phyloP scores from a whole-genome alignment of 225 moss, liverwort and hornwort species.

The Takakia lepidozioides region DNA sequence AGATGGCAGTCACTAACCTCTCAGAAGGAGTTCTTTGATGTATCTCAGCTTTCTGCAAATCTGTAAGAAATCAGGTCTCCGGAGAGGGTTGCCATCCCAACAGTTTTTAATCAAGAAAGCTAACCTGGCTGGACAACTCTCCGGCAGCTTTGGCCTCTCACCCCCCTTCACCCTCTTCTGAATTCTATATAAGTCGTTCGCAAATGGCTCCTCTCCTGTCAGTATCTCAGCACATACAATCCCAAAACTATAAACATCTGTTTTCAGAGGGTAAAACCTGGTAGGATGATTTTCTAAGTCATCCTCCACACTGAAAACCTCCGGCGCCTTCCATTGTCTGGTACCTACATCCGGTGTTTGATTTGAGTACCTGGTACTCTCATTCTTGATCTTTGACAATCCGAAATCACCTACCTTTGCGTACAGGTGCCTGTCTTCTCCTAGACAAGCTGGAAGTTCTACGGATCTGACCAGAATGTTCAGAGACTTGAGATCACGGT shows the following conservation, averaged over 20 bases:
- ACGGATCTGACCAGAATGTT: conserved; percentile 6
- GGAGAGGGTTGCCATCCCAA: conserved; percentile 2
- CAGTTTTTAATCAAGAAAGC: conserved; percentile 4
- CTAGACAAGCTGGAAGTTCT: background rate
- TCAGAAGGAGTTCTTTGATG: conserved; percentile 6
- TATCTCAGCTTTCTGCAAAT: conserved; percentile 9
- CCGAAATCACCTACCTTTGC: conserved; percentile 17
- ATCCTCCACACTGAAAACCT: background rate
- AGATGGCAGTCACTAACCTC: too few relatives aligned
- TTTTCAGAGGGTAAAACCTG: conserved; percentile 6
- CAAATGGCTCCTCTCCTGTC: conserved; percentile 5
- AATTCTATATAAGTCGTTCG: background rate
- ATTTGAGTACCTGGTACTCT: background rate
- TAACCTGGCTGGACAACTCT: background rate
- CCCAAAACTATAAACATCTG: conserved; percentile 15
- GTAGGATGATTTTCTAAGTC: background rate
- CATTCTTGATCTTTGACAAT: conserved; percentile 7
- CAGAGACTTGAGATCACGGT: conserved; percentile 17
- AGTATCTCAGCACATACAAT: conserved; percentile 11
- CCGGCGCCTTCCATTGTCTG: conserved; percentile 11
- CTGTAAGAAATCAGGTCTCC: conserved; percentile 3
- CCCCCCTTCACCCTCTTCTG: background rate
- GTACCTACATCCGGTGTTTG: conserved; percentile 5
- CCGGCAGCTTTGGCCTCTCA: conserved; percentile 4
- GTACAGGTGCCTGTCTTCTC: background rate